These are phyloP conservation scores for Jamesozyma piceae DNA, from an alignment of 805 yeast species.

Conservation along the genomic window DNA sequence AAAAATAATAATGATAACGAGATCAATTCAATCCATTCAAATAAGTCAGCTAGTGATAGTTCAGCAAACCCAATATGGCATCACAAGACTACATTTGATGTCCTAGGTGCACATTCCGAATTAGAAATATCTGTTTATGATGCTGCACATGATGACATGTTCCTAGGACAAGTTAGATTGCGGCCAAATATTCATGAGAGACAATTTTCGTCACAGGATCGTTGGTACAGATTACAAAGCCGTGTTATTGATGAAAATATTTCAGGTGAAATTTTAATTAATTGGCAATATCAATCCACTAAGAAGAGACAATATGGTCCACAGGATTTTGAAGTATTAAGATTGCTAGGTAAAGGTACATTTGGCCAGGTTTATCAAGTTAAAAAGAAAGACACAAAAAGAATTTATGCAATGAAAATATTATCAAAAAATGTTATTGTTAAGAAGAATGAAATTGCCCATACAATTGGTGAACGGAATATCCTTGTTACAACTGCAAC, in stretches of 20 bases:
- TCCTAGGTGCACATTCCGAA: slow-evolving; percentile 73
- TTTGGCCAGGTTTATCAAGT: slow-evolving; percentile 98
- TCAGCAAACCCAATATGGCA: slow-evolving; percentile 70
- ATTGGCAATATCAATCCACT: slow-evolving; percentile 61
- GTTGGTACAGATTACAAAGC: slow-evolving; percentile 68
- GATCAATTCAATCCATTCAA: slow-evolving; percentile 6
- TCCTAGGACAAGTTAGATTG: slow-evolving; percentile 75
- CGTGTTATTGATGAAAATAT: slow-evolving; percentile 70
- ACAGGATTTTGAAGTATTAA: slow-evolving; percentile 82
- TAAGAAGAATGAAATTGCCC: slow-evolving; percentile 94
- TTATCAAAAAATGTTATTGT: slow-evolving; percentile 90
- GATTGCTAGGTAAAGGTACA: slow-evolving; percentile 90
- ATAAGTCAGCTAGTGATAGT: slow-evolving; percentile 4
- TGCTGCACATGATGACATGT: slow-evolving; percentile 68
- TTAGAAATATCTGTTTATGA: slow-evolving; percentile 89
- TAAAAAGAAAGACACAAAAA: slow-evolving; percentile 74
- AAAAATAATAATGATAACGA: slow-evolving; percentile 4
- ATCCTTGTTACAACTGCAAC: slow-evolving; percentile 88
- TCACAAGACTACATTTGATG: slow-evolving; percentile 88
- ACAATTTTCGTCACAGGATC: slow-evolving; percentile 37
- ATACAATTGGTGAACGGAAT: slow-evolving; percentile 94
- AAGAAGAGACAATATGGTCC: slow-evolving; percentile 81
- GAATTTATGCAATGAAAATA: slow-evolving; percentile 96
- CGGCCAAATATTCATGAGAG: slow-evolving; percentile 43
- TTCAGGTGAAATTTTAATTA: slow-evolving; percentile 67